Evolutionary conservation across 768 basidiomycete species (phyloP), one percentile per base, ranked within the genome.

Genomic region (Cystofilobasidium capitatum): DNA sequence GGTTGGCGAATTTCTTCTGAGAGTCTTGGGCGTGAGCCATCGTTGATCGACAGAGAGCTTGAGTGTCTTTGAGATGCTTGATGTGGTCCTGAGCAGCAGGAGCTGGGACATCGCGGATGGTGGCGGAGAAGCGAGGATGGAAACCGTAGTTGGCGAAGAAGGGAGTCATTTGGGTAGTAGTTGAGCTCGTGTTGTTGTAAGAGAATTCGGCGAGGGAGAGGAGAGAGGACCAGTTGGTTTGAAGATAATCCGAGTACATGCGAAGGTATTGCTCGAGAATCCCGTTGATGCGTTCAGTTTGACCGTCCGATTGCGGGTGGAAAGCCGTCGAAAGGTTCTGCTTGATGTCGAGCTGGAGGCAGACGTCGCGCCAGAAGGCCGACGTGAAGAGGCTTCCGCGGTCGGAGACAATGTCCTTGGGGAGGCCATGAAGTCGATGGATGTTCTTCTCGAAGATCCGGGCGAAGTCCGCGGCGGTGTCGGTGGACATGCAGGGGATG

Each of bases 91-190:
- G 51, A n/a, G 49, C 64, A 20, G 54, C 58, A 6, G 55, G 64
- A 26, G 65, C 54, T n/a, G 42, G 16, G 20, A 39, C n/a, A 33
- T 37, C n/a, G 16, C n/a, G 35, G 29, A 49, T 20, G 6, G 35
- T 22, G 36, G 39, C 36, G 13, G 60, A 33, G 55, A 70, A 69
- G 7, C 31, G 29, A 7, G 63, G 63, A 54, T 80, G 75, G 65
- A 69, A 76, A 16, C 72, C 78, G 36, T 71, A 68, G 64, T 78
- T 78, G 29, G 79, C 73, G 35, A 75, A 79, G 73, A 80, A 80
- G 1, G 79, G 80, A 17, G 78, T 74, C 58, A 74, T 70, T 37
- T 73, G n/a, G n/a, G n/a, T n/a, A n/a, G n/a, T n/a, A n/a, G n/a
- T n/a, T n/a, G n/a, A n/a, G n/a, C n/a, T n/a, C n/a, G n/a, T n/a